A percentile compares a stretch with the other conserved stretches of the same genome.
phyloP scores from a whole-genome alignment of 1,284 basidiomycete species.

The Albatrellus sp. region DNA sequence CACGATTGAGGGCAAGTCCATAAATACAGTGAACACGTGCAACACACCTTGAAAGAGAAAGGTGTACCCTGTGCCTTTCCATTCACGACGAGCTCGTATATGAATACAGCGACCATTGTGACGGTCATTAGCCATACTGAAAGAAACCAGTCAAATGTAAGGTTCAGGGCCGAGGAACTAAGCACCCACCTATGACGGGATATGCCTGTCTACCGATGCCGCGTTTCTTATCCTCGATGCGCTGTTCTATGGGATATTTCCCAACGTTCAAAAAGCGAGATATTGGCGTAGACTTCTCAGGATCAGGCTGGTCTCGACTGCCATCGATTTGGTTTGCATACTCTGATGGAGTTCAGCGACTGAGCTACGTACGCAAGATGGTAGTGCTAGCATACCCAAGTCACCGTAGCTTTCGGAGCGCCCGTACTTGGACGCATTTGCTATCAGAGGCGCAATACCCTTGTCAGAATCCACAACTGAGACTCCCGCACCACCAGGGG shows the following conservation, averaged over 20 bases:
- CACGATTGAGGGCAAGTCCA: not conserved
- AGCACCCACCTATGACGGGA: conserved; percentile 56
- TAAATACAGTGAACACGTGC: conserved; percentile 5
- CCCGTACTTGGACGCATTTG: conserved; percentile 3
- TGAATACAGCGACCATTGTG: conserved; percentile 62
- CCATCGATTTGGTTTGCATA: conserved; percentile 40
- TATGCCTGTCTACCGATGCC: conserved; percentile 75
- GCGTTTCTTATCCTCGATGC: conserved; percentile 75
- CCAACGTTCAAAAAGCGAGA: conserved; percentile 15
- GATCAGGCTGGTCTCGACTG: conserved; percentile 13
- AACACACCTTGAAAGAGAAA: conserved; percentile 63
- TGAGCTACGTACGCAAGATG: not conserved
- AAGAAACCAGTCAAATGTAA: not conserved
- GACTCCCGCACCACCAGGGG: too few relatives aligned
- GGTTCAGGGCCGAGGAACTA: conserved; percentile 9
- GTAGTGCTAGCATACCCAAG: conserved; percentile 30
- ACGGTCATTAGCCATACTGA: conserved; percentile 51
- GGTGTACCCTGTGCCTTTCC: conserved; percentile 62
- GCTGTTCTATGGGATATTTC: conserved; percentile 65
- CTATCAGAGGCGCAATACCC: conserved; percentile 1
- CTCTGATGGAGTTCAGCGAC: conserved; percentile 23
- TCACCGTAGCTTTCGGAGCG: conserved; percentile 29
- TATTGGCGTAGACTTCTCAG: conserved; percentile 25
- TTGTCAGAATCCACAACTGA: conserved; percentile 1
- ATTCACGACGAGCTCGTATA: conserved; percentile 74